Conservation (phyloP, 1,139 yeast genomes). For the Pichia sp. region DNA sequence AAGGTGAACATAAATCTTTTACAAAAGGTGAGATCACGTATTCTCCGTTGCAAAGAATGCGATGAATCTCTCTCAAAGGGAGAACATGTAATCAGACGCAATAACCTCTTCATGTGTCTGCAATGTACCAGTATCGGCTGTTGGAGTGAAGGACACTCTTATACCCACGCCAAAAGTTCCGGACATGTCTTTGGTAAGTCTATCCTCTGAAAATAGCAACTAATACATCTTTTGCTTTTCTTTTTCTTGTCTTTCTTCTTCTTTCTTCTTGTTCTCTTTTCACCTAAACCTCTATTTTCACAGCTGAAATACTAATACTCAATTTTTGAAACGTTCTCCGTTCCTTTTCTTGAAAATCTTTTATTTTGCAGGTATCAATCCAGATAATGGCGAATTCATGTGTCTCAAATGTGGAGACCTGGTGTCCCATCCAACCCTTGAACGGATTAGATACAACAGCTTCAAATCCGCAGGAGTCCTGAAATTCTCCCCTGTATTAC, state of each 20-base stretch:
- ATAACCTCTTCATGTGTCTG: slow-evolving; percentile 57
- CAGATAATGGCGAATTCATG: slow-evolving; percentile 54
- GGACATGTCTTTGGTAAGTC: slow-evolving; percentile 68
- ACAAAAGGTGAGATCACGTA: slow-evolving; percentile 38
- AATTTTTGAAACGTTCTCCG: not conserved
- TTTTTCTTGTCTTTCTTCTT: not conserved
- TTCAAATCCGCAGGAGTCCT: slow-evolving; percentile 21
- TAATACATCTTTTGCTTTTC: slow-evolving; percentile 13
- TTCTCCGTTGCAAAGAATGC: slow-evolving; percentile 51
- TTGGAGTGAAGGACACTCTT: slow-evolving; percentile 52
- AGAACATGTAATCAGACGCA: not conserved
- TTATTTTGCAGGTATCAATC: slow-evolving; percentile 40
- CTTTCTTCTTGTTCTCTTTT: not conserved
- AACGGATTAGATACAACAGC: slow-evolving; percentile 41
- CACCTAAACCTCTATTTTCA: not conserved
- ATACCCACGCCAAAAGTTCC: slow-evolving; percentile 52
- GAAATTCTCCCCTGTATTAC: slow-evolving; percentile 24
- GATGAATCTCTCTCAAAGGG: slow-evolving; percentile 32
- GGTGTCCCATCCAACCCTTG: slow-evolving; percentile 56
- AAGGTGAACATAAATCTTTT: slow-evolving; percentile 34
- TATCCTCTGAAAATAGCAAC: not conserved
- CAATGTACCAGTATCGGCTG: slow-evolving; percentile 87
- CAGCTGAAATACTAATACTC: not conserved
- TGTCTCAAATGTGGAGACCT: slow-evolving; percentile 78
- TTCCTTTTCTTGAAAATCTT: slow-evolving; percentile 11